Evolutionary conservation across 768 basidiomycete species (phyloP).

Genomic region (Chalciporus chontae): DNA sequence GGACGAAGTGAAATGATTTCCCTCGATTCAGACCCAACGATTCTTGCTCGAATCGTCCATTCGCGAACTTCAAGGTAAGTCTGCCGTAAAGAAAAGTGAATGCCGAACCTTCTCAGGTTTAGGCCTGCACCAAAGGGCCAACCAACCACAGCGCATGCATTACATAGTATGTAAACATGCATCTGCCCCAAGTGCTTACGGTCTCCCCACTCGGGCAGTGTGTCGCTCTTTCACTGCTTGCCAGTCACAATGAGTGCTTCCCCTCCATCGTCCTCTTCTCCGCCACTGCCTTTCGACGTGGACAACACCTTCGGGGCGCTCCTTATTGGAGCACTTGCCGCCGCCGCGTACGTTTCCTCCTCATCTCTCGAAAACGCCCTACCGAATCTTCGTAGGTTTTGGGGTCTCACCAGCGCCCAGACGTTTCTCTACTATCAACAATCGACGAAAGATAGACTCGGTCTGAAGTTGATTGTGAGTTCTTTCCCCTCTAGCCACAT

Average conservation of each 20-base stretch:
- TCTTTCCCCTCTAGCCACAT: background rate
- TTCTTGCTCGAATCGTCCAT: no score
- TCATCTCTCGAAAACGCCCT: background rate
- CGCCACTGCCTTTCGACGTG: constrained; percentile 30
- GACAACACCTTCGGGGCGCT: constrained; percentile 51
- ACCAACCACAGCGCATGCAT: no score
- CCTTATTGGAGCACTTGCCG: constrained; percentile 49
- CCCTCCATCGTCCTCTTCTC: background rate
- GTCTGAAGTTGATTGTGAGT: constrained; percentile 39
- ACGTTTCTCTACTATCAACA: constrained; percentile 48
- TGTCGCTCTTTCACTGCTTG: background rate
- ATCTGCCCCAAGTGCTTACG: no score
- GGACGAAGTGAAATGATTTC: no score
- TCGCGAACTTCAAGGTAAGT: no score
- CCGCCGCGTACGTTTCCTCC: constrained; percentile 43
- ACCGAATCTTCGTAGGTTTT: constrained; percentile 39
- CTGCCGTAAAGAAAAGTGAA: no score
- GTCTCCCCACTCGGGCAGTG: background rate
- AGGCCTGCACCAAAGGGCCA: no score
- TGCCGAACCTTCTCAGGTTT: no score
- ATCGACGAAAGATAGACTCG: constrained; percentile 30
- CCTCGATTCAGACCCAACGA: no score
- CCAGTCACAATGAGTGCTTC: constrained; percentile 9
- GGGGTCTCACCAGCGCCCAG: constrained; percentile 55
- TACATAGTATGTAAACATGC: no score